A percentile compares a stretch with the other conserved stretches of the same genome.
These are phyloP conservation scores for Phoma sp. DNA, from an alignment of 2,329 filamentous ascomycete genomes.

Conservation along the genomic window DNA sequence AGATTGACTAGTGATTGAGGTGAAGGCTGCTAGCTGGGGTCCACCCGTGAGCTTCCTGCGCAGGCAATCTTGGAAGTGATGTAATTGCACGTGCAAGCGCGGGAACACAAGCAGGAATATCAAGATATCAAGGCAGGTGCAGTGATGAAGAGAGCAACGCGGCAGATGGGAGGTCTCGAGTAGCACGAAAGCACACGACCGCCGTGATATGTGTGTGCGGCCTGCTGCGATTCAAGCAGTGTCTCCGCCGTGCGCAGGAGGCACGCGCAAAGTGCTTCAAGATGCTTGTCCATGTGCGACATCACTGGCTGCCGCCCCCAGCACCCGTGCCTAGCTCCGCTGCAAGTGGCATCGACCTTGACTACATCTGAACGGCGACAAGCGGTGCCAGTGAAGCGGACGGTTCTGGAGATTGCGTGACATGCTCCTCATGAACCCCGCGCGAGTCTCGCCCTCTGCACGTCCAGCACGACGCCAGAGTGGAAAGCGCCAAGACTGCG, in stretches of 20 bases:
- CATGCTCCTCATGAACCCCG: constrained; percentile 4
- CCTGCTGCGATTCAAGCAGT: not conserved
- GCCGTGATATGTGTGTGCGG: not conserved
- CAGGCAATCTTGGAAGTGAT: constrained; percentile 25
- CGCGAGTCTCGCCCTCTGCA: not conserved
- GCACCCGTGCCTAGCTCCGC: constrained; percentile 16
- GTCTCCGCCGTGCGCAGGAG: constrained; percentile 7
- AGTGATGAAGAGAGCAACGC: not conserved
- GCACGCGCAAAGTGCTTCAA: constrained; percentile 13
- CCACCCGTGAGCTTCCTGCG: constrained; percentile 26
- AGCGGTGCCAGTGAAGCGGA: constrained; percentile 3
- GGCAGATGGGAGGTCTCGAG: not conserved
- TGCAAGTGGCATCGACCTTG: not conserved
- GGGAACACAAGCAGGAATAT: constrained; percentile 23
- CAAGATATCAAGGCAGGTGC: constrained; percentile 25
- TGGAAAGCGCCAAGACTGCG: constrained; percentile 13
- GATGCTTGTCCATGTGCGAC: constrained; percentile 12
- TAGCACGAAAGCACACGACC: not conserved
- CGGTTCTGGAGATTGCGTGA: not conserved
- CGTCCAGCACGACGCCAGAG: not conserved
- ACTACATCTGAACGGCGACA: not conserved
- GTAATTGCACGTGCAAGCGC: constrained; percentile 40
- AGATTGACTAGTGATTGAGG: constrained; percentile 19
- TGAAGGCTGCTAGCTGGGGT: constrained; percentile 20
- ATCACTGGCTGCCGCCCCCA: constrained; percentile 11